These are phyloP conservation scores for Cutaneotrichosporon sp. DNA, from an alignment of 1,284 basidiomycete genomes.

Conservation along the genomic window DNA sequence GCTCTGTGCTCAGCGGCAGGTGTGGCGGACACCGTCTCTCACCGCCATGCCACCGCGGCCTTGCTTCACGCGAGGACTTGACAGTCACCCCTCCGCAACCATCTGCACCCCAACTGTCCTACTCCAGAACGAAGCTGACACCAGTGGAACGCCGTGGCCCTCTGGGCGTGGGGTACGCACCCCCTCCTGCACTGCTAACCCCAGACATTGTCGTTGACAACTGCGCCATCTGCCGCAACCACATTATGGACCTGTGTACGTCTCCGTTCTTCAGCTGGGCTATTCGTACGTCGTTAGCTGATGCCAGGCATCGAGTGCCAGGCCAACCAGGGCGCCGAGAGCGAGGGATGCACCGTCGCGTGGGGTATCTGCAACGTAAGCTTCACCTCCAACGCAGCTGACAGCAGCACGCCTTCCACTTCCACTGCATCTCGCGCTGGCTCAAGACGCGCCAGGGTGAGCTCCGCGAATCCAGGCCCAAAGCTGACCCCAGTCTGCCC, in stretches of 20 bases:
- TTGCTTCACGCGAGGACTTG: not conserved
- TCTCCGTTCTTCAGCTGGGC: too few relatives aligned
- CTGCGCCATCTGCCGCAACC: conserved; percentile 93
- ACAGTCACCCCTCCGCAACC: too few relatives aligned
- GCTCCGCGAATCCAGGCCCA: conserved; percentile 19
- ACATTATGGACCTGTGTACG: conserved; percentile 98
- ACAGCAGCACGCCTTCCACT: conserved; percentile 95
- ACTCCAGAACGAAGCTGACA: too few relatives aligned
- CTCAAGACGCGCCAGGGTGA: conserved; percentile 87
- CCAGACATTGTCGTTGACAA: conserved; percentile 93
- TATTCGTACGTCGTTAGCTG: too few relatives aligned
- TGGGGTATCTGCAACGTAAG: conserved; percentile 98
- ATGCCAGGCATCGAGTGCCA: conserved; percentile 95
- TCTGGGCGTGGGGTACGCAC: conserved; percentile 90
- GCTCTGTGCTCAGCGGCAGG: too few relatives aligned
- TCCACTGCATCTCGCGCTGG: conserved; percentile 99
- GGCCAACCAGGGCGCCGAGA: conserved; percentile 95
- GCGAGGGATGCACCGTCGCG: conserved; percentile 94
- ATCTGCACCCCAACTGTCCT: too few relatives aligned
- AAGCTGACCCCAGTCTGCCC: conserved; percentile 71
- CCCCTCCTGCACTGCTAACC: conserved; percentile 4
- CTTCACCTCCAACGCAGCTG: not conserved
- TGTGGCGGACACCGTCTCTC: too few relatives aligned
- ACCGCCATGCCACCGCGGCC: too few relatives aligned
- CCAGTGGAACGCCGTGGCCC: conserved; percentile 93